phyloP scores from a whole-genome alignment of 257 asterid species.

The Solanum verrucosum region DNA sequence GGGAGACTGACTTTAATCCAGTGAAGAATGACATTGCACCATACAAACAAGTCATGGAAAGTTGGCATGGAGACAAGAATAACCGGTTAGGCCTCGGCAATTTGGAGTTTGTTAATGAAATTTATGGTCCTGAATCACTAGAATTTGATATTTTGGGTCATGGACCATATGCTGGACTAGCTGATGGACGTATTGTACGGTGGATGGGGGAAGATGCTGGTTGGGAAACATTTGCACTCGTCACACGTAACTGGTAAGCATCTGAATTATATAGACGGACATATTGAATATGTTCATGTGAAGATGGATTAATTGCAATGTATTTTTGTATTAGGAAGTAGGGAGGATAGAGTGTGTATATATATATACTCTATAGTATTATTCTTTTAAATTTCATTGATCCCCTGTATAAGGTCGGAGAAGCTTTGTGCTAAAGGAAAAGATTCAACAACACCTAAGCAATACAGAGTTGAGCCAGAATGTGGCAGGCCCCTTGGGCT shows the following conservation, averaged over 20 bases:
- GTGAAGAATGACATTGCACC: conserved; percentile 64
- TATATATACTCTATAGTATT: background rate
- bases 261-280: background rate
- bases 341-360: background rate
- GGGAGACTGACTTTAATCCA: conserved; percentile 62
- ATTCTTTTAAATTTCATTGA: background rate
- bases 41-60: conserved; percentile 50
- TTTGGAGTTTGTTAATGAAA: conserved; percentile 52
- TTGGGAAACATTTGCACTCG: conserved; percentile 85
- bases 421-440: conserved; percentile 48
- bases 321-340: background rate
- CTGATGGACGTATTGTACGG: conserved; percentile 84
- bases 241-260: conserved; percentile 59
- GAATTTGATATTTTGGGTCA: conserved; percentile 65
- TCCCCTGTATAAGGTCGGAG: conserved; percentile 46
- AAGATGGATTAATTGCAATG: background rate
- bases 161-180: conserved; percentile 87
- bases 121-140: conserved; percentile 81
- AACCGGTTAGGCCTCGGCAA: conserved; percentile 61
- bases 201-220: conserved; percentile 71
- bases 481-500: conserved; percentile 95
- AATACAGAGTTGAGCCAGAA: conserved; percentile 57
- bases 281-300: background rate
- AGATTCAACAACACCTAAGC: conserved; percentile 64
- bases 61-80: conserved; percentile 59